Conservation (phyloP, 306 rosid genomes). For the Begonia loranthoides region DNA sequence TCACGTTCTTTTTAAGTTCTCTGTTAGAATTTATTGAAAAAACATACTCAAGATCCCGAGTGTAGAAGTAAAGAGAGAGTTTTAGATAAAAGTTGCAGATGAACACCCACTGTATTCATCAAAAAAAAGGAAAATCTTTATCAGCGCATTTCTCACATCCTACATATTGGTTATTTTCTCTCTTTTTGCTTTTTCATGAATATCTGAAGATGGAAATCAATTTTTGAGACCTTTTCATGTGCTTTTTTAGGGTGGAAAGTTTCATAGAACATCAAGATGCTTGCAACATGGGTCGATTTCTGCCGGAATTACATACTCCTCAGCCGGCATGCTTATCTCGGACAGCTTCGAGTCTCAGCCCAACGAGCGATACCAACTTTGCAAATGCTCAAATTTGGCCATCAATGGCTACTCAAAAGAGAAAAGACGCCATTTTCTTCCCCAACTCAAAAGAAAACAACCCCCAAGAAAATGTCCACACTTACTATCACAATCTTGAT, state of each 20-base stretch:
- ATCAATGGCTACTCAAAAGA: conserved; percentile 19
- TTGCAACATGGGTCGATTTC: conserved; percentile 65
- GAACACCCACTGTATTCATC: too few relatives aligned
- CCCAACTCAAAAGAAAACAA: conserved; percentile 9
- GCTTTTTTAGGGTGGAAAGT: conserved; percentile 71
- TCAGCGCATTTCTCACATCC: too few relatives aligned
- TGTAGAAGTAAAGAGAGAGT: too few relatives aligned
- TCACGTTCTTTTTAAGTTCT: too few relatives aligned
- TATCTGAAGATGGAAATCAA: too few relatives aligned
- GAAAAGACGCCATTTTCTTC: conserved; percentile 22
- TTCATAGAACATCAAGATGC: conserved; percentile 99
- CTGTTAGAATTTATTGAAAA: too few relatives aligned
- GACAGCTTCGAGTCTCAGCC: conserved; percentile 97
- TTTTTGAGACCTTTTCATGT: too few relatives aligned
- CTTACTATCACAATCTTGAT: conserved; percentile 51
- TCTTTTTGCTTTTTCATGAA: too few relatives aligned
- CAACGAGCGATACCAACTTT: conserved; percentile 78
- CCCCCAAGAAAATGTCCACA: background rate
- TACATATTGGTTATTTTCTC: too few relatives aligned
- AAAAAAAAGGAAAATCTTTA: too few relatives aligned
- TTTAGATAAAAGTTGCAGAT: too few relatives aligned
- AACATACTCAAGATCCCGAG: too few relatives aligned
- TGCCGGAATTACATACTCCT: conserved; percentile 42
- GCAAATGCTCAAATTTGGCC: conserved; percentile 26
- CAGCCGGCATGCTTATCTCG: conserved; percentile 63